Base-by-base conservation (phyloP, 768 basidiomycete genomes). In the Tephrocybe sp. region DNA sequence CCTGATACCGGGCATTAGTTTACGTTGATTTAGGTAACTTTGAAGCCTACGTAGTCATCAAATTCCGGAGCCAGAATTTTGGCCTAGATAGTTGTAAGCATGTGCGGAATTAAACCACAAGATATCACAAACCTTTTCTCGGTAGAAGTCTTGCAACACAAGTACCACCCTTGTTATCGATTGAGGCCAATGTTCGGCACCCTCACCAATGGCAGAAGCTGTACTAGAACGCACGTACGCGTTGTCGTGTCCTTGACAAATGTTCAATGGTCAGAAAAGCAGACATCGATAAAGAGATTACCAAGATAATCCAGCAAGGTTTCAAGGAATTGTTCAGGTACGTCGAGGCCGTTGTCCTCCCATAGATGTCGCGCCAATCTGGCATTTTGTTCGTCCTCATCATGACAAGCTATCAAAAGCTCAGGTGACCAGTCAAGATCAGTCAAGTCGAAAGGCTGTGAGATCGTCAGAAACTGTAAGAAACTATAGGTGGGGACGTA, bases 301-400 rank as follows among this genome's bases (percentile, higher is more conserved):
- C 94, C 87, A 14, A 98, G 75, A 60, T 83, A 90, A 0, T 64
- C 65, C 10, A 89, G 62, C 11, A 98, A 70, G 39, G 75, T 73
- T 0, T 66, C 62, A 0, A 92, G 65, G 67, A 83, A 79, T 5
- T 66, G 65, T 56, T 92, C 90, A 0, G 88, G 82, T 9, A 95
- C 82, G 60, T 97, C 92, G 33, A 98, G 67, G 4, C 92, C 95
- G 56, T 98, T 98, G 55, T 98, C 97, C 48, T 97, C 96, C 95
- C 95, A 98, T 9, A 91, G 69, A 54, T 85, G 83, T 19, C 72
- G 71, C 13, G 95, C 94, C 35, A 98, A 71, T 44, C 87, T 76
- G 0, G 84, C 84, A 58, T 95, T 98, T 61, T 95, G 92, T 60
- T 93, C 92, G 46, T 83, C 84, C 8, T 78, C 74, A 52, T 98